Evolutionary conservation across 306 rosid species (phyloP).

Genomic region (Alnus glutinosa): DNA sequence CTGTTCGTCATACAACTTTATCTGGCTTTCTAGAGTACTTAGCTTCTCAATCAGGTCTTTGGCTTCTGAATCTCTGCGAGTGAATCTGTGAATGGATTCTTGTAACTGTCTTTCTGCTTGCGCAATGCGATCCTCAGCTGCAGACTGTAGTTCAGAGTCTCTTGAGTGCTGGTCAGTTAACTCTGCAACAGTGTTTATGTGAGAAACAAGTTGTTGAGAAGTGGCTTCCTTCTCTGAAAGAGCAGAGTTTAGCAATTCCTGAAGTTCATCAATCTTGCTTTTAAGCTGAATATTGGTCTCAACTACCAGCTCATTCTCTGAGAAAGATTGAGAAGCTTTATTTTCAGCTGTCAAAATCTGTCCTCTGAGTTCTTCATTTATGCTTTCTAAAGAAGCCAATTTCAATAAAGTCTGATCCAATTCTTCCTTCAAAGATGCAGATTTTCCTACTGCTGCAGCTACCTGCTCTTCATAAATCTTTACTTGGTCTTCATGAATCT

Average conservation of each 20-base stretch:
- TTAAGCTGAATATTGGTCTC: slow-evolving; percentile 75
- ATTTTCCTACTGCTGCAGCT: slow-evolving; percentile 45
- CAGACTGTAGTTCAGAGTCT: slow-evolving; percentile 57
- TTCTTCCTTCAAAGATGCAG: slow-evolving; percentile 50
- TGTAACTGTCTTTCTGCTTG: slow-evolving; percentile 63
- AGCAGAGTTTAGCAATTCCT: slow-evolving; percentile 56
- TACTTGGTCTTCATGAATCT: slow-evolving; percentile 54
- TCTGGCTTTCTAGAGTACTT: slow-evolving; percentile 45
- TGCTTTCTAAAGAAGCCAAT: slow-evolving; percentile 51
- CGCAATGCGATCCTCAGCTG: slow-evolving; percentile 44
- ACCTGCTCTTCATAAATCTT: slow-evolving; percentile 49
- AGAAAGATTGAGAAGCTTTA: slow-evolving; percentile 58
- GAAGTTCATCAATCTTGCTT: slow-evolving; percentile 77
- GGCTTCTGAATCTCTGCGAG: slow-evolving; percentile 74
- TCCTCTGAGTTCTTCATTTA: slow-evolving; percentile 65
- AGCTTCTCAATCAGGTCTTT: slow-evolving; percentile 69
- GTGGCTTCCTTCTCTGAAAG: slow-evolving; percentile 64
- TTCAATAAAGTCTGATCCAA: slow-evolving; percentile 56
- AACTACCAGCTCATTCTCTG: slow-evolving; percentile 78
- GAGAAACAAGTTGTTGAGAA: slow-evolving; percentile 59
- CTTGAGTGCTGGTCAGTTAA: slow-evolving; percentile 68
- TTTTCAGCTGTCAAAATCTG: slow-evolving; percentile 56
- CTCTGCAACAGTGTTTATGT: slow-evolving; percentile 60
- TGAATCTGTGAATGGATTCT: slow-evolving; percentile 55
- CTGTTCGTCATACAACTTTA: slow-evolving; percentile 51